Base-by-base conservation (phyloP, 352 stramenopile species). In the Globisporangium orthogonon region DNA sequence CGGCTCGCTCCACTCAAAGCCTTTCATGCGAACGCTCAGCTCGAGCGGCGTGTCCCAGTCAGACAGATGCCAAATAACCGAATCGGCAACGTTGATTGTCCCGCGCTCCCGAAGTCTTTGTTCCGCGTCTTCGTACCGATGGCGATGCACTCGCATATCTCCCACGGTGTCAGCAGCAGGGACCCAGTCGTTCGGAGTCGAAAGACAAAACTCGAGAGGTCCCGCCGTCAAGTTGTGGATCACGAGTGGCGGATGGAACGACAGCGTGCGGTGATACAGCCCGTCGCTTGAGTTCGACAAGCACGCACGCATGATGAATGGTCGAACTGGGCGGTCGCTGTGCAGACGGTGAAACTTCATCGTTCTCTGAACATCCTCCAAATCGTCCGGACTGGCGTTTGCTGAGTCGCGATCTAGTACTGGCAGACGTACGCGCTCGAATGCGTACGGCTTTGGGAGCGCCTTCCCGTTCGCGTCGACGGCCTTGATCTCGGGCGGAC, bases 1-100 rank as follows among this genome's bases (percentile, higher is more conserved):
- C 2, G 78, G 70, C 17, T 93, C 82, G 52, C 86, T 95, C 86
- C 86, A 95, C 23, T 91, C 80, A 46, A 93, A 95, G 1, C 86
- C 83, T 62, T 91, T 89, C 60, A 92, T 89, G 35, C 86, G 76
- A 48, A 95, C 67, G 37, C 78, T 77, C 15, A 95, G 61, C 47
- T 91, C 81, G 6, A 95, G 67, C 30, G 82, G 83, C 2, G 83
- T 89, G 47, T 91, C 74, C 55, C 78, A 81, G 55, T 87, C 80
- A 30, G 76, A 94, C 28, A 93, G 65, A 71, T 95, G 86, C 82
- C 84, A 95, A 44, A 90, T 71, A 9, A 92, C 70, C 1, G 78
- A 89, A 51, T 92, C 83, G 0, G 82, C 86, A 18, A 91, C 66
- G 50, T 81, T 79, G 37, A 95, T 88, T 7, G 59, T 86, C n/a